Conservation (phyloP, 2,329 filamentous ascomycete genomes). For the Mollisia scopiformis region DNA sequence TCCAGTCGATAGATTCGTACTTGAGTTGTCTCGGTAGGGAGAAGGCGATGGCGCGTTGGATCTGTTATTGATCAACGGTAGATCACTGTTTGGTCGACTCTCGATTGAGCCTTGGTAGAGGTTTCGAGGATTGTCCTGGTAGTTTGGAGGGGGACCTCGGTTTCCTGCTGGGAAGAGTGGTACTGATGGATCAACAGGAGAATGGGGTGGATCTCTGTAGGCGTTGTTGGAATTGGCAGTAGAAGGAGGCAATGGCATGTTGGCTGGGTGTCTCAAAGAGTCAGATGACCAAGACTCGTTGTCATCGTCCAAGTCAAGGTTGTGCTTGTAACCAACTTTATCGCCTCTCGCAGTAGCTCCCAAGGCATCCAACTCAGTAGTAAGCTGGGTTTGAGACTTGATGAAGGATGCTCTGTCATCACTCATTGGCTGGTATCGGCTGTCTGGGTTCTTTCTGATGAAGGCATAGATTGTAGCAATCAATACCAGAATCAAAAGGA, state of each 20-base stretch:
- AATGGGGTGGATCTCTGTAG: conserved; percentile 42
- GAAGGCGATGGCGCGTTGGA: conserved; percentile 25
- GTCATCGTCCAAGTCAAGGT: conserved; percentile 72
- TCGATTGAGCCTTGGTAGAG: conserved; percentile 30
- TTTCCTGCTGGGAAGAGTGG: conserved; percentile 51
- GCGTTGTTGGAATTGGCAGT: conserved; percentile 31
- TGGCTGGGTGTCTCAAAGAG: conserved; percentile 50
- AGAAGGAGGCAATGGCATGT: conserved; percentile 36
- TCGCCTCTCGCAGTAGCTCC: conserved; percentile 89
- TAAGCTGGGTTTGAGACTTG: conserved; percentile 89
- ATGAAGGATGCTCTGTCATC: conserved; percentile 97
- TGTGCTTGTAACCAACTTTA: conserved; percentile 58
- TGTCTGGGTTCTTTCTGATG: conserved; percentile 91
- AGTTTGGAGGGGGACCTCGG: conserved; percentile 36
- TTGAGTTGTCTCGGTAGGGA: conserved; percentile 38
- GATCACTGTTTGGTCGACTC: conserved; percentile 28
- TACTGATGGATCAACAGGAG: conserved; percentile 53
- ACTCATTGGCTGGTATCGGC: conserved; percentile 93
- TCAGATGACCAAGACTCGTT: conserved; percentile 67
- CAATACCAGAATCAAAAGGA: conserved; percentile 82
- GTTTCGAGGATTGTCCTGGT: conserved; percentile 31
- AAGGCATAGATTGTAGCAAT: conserved; percentile 79
- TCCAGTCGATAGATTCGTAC: conserved; percentile 36
- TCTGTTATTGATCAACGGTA: conserved; percentile 26
- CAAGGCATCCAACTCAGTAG: conserved; percentile 87